Evolutionary conservation across 345 rosid genomes (phyloP).

Genomic region (Euphorbia lathyris): DNA sequence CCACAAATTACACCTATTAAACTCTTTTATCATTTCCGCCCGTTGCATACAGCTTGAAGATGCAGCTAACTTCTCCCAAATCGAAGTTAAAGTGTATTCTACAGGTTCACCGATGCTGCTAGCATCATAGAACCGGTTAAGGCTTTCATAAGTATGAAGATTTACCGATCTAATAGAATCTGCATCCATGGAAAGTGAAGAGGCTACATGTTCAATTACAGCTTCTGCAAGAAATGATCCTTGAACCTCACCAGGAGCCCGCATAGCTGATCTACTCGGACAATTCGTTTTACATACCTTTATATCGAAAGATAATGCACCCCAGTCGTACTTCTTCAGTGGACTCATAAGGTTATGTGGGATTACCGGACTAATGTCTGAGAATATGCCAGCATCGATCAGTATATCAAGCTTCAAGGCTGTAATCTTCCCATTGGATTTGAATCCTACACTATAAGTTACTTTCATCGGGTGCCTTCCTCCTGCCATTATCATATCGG

Average conservation of each 20-base stretch:
- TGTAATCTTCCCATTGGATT: constrained; percentile 77
- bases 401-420: constrained; percentile 60
- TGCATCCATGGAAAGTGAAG: constrained; percentile 63
- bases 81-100: constrained; percentile 66
- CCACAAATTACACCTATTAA: constrained; percentile 56
- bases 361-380: constrained; percentile 57
- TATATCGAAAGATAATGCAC: constrained; percentile 69
- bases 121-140: constrained; percentile 45
- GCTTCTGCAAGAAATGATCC: constrained; percentile 79
- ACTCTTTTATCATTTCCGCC: constrained; percentile 47
- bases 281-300: constrained; percentile 82
- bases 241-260: constrained; percentile 90
- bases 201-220: constrained; percentile 74
- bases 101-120: constrained; percentile 41
- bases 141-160: constrained; percentile 61
- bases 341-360: constrained; percentile 43
- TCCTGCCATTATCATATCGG: constrained; percentile 90
- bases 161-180: constrained; percentile 67
- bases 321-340: constrained; percentile 81
- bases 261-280: constrained; percentile 67
- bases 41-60: constrained; percentile 51
- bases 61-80: constrained; percentile 62
- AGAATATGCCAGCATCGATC: constrained; percentile 59
- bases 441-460: constrained; percentile 81
- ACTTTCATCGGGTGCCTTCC: constrained; percentile 97